A percentile compares a stretch with the other conserved stretches of the same genome.
phyloP scores from a whole-genome alignment of 2,329 filamentous ascomycete genomes.

The Fusarium beomiforme region DNA sequence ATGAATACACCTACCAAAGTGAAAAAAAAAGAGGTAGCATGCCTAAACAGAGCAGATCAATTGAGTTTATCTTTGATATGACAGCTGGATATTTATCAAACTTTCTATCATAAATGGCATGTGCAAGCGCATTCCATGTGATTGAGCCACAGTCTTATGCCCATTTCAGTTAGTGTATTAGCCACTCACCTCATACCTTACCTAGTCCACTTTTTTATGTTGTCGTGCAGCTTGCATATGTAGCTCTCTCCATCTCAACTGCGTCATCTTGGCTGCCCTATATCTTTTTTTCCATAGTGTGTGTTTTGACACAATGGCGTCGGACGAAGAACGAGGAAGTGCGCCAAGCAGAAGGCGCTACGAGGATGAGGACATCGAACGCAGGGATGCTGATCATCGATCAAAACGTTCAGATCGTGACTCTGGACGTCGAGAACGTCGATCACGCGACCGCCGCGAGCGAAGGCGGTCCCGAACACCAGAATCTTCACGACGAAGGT shows the following conservation, averaged over 20 bases:
- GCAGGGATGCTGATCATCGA: slow-evolving; percentile 33
- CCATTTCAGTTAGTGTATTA: slow-evolving; percentile 2
- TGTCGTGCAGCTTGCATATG: slow-evolving; percentile 20
- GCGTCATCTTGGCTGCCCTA: slow-evolving; percentile 16
- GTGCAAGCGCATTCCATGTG: slow-evolving; percentile 24
- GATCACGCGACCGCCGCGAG: slow-evolving; percentile 44
- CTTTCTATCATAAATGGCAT: slow-evolving; percentile 17
- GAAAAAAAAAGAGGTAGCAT: slow-evolving; percentile 13
- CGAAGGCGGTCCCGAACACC: slow-evolving; percentile 48
- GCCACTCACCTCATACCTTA: slow-evolving; percentile 7
- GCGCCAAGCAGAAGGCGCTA: slow-evolving; percentile 29
- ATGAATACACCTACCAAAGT: slow-evolving; percentile 1
- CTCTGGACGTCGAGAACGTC: slow-evolving; percentile 40
- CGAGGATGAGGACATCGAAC: slow-evolving; percentile 31
- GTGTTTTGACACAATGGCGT: slow-evolving; percentile 39
- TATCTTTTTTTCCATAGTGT: neutral
- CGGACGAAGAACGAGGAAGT: slow-evolving; percentile 37
- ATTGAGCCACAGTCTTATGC: slow-evolving; percentile 1
- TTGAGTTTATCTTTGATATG: slow-evolving; percentile 27
- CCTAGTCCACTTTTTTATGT: slow-evolving; percentile 17
- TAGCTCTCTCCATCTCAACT: slow-evolving; percentile 10
- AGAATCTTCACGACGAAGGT: slow-evolving; percentile 40
- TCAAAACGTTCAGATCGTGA: slow-evolving; percentile 39
- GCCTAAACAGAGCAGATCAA: slow-evolving; percentile 13
- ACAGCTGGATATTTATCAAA: slow-evolving; percentile 28